Evolutionary conservation across 2,329 filamentous ascomycete species (phyloP).

Genomic region (Monosporascus sp.): DNA sequence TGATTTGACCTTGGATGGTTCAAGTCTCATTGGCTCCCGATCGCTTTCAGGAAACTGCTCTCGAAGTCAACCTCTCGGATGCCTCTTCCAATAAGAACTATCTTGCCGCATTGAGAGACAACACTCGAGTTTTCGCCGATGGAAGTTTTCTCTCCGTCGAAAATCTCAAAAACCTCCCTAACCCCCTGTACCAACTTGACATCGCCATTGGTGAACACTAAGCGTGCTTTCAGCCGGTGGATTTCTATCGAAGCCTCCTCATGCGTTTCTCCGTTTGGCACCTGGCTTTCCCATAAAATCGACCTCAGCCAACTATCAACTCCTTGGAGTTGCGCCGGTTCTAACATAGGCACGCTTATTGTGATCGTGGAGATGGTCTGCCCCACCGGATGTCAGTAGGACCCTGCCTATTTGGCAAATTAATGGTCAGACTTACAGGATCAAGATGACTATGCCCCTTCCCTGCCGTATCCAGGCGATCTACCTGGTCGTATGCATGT

Average conservation of each 20-base stretch:
- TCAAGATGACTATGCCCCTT: constrained; percentile 91
- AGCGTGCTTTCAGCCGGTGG: constrained; percentile 79
- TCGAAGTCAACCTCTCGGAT: constrained; percentile 48
- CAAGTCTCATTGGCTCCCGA: constrained; percentile 5
- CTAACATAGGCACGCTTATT: constrained; percentile 59
- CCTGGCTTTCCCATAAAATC: constrained; percentile 72
- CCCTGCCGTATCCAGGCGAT: constrained; percentile 61
- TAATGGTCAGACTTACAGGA: constrained; percentile 50
- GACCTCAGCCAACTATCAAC: constrained; percentile 80
- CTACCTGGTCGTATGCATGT: constrained; percentile 84
- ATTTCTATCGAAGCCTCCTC: constrained; percentile 60
- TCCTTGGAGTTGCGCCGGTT: constrained; percentile 48
- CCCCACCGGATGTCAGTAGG: constrained; percentile 10
- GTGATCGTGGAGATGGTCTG: constrained; percentile 82
- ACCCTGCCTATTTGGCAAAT: neutral
- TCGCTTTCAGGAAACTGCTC: constrained; percentile 28
- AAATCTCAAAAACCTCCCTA: constrained; percentile 86
- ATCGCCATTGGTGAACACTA: constrained; percentile 59
- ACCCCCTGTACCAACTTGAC: constrained; percentile 85
- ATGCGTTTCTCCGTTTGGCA: constrained; percentile 42
- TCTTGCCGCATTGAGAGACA: constrained; percentile 42
- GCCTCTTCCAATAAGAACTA: constrained; percentile 59
- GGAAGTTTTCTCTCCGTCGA: constrained; percentile 46
- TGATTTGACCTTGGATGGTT: neutral
- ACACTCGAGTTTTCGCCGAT: constrained; percentile 18